Conservation (phyloP, 352 stramenopile genomes). For the Phytophthora sojae region DNA sequence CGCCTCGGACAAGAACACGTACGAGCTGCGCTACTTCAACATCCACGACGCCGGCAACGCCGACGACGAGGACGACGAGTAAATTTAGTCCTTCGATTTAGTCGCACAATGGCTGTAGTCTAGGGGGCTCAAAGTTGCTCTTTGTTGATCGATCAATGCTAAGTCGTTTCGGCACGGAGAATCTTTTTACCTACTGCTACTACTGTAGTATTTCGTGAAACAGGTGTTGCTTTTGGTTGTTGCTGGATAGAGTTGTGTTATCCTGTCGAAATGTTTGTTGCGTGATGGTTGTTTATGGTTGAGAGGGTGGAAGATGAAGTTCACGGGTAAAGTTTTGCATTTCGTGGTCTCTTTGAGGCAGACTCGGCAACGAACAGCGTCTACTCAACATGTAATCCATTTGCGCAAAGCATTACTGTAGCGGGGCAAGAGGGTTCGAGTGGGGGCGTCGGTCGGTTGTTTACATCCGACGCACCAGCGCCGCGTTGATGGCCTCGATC, state of each 20-base stretch:
- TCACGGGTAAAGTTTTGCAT: slow-evolving; percentile 25
- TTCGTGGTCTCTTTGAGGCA: slow-evolving; percentile 21
- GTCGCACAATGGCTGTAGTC: slow-evolving; percentile 6
- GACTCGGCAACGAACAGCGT: slow-evolving; percentile 34
- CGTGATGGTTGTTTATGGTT: too few relatives aligned
- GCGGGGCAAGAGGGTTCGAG: slow-evolving; percentile 18
- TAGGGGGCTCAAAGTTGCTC: slow-evolving; percentile 4
- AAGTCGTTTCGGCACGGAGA: slow-evolving; percentile 43
- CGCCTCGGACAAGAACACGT: slow-evolving; percentile 98
- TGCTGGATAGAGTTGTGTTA: too few relatives aligned
- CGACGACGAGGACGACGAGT: slow-evolving; percentile 90
- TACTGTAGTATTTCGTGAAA: not conserved
- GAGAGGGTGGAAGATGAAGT: not conserved
- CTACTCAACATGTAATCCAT: slow-evolving; percentile 47
- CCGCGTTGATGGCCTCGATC: slow-evolving; percentile 89
- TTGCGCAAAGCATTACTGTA: slow-evolving; percentile 27
- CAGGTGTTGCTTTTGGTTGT: too few relatives aligned
- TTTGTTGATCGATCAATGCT: slow-evolving; percentile 40
- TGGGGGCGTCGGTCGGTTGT: slow-evolving; percentile 21
- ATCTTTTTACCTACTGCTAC: slow-evolving; percentile 14
- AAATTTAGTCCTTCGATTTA: slow-evolving; percentile 43
- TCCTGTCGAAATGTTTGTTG: too few relatives aligned
- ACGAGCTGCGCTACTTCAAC: slow-evolving; percentile 99
- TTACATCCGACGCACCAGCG: slow-evolving; percentile 75
- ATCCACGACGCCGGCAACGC: slow-evolving; percentile 95